Conservation (phyloP, 352 stramenopile species). For the Globisporangium abappressorium region DNA sequence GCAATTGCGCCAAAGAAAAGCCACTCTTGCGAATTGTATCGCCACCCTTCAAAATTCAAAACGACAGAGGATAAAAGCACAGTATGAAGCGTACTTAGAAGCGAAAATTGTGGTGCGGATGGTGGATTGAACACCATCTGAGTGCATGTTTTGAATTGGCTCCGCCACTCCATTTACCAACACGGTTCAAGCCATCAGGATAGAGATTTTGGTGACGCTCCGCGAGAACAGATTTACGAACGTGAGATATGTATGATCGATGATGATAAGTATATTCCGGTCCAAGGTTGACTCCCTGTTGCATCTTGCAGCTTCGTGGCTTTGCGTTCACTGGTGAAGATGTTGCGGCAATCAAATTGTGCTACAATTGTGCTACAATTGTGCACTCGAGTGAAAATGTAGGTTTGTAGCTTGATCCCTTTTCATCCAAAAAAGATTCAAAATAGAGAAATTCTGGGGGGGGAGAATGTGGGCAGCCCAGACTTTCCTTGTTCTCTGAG, state of each 20-base stretch:
- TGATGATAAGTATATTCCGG: background rate
- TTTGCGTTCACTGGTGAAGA: background rate
- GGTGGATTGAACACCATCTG: background rate
- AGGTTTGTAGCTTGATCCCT: background rate
- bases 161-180: background rate
- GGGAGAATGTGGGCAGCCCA: background rate
- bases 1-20: conserved; percentile 1
- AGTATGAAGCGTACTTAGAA: background rate
- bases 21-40: background rate
- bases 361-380: background rate
- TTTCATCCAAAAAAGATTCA: background rate
- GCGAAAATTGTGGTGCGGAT: background rate
- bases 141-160: background rate
- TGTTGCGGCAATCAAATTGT: background rate
- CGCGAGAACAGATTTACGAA: background rate
- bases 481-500: background rate
- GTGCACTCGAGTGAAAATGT: background rate
- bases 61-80: background rate
- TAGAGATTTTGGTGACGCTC: background rate
- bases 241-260: background rate
- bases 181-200: background rate
- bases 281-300: background rate
- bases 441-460: background rate
- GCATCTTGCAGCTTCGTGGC: background rate
- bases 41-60: background rate